phyloP scores from a whole-genome alignment of 805 yeast genomes.

The Ogataea paraovalis region DNA sequence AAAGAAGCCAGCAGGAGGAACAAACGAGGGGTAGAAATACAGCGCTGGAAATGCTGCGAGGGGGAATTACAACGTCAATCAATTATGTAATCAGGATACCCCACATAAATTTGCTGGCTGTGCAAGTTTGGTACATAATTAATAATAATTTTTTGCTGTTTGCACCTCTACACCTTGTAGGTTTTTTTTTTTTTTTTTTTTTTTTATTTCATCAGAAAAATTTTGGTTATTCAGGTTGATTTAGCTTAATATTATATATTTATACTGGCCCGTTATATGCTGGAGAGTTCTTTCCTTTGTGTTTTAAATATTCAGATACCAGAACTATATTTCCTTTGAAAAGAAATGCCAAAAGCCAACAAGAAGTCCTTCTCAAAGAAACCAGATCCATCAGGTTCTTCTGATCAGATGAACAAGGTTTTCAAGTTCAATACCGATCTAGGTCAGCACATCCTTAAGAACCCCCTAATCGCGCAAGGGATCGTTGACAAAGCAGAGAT shows the following conservation, averaged over 20 bases:
- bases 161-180: background rate
- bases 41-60: no score
- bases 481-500: conserved; percentile 95
- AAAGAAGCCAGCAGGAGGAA: no score
- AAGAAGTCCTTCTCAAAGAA: conserved; percentile 58
- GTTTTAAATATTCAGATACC: no score
- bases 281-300: no score
- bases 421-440: conserved; percentile 95
- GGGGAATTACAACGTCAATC: no score
- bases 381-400: conserved; percentile 52
- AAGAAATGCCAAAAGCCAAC: conserved; percentile 57
- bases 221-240: background rate
- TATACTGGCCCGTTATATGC: no score
- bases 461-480: conserved; percentile 96
- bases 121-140: no score
- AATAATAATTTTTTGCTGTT: no score
- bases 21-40: no score
- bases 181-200: conserved; percentile 1
- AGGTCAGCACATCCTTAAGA: conserved; percentile 95
- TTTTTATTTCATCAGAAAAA: conserved; percentile 1
- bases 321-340: background rate
- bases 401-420: conserved; percentile 68
- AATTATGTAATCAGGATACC: no score
- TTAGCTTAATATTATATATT: no score
- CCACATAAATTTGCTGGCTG: no score